A percentile compares a stretch with the other conserved stretches of the same genome.
These are phyloP conservation scores for Hemileia vastatrix DNA, from an alignment of 1,284 basidiomycete genomes.

Conservation along the genomic window DNA sequence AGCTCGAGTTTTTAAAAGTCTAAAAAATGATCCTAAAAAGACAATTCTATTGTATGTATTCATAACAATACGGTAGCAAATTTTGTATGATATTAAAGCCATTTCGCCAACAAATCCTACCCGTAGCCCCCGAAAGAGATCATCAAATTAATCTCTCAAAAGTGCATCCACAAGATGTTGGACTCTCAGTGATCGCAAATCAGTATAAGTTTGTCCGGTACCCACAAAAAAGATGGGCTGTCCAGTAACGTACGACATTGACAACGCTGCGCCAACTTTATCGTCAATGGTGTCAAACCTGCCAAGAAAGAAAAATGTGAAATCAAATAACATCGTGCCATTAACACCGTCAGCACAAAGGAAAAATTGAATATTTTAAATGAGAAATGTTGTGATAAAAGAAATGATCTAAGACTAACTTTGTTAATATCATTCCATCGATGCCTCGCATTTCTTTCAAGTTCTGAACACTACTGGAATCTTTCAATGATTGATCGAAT, in stretches of 20 bases:
- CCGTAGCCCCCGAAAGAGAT: too few relatives aligned
- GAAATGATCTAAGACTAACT: slow-evolving; percentile 42
- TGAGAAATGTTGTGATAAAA: too few relatives aligned
- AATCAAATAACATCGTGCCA: background rate
- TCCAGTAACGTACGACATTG: slow-evolving; percentile 94
- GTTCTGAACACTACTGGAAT: slow-evolving; percentile 58
- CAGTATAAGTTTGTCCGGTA: slow-evolving; percentile 79
- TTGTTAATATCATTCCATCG: slow-evolving; percentile 91
- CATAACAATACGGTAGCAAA: too few relatives aligned
- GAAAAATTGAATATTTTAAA: background rate
- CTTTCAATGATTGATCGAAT: slow-evolving; percentile 79
- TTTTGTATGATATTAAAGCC: too few relatives aligned
- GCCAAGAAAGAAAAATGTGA: background rate
- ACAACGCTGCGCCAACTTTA: slow-evolving; percentile 88
- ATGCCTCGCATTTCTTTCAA: slow-evolving; percentile 69
- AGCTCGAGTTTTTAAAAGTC: too few relatives aligned
- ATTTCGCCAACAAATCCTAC: too few relatives aligned
- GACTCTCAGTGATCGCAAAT: slow-evolving; percentile 75
- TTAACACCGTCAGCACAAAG: background rate
- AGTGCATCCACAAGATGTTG: slow-evolving; percentile 88
- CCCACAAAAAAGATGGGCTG: slow-evolving; percentile 94
- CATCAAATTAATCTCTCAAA: slow-evolving; percentile 50
- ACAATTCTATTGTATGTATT: too few relatives aligned
- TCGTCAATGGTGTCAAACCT: slow-evolving; percentile 88
- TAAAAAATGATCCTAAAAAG: too few relatives aligned